phyloP scores from a whole-genome alignment of 768 basidiomycete genomes.

The Hericium rajendrae region DNA sequence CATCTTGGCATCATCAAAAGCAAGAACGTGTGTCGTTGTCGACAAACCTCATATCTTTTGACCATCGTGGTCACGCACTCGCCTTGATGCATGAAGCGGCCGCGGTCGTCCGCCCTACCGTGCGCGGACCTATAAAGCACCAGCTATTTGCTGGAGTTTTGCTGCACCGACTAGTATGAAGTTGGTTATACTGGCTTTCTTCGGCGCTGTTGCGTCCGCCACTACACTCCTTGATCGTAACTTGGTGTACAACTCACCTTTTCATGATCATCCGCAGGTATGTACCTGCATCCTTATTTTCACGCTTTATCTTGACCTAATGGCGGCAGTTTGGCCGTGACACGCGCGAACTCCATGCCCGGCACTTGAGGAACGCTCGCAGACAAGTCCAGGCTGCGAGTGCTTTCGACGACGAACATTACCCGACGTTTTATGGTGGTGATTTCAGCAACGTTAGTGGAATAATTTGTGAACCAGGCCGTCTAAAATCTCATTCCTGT shows the following conservation, averaged over 20 bases:
- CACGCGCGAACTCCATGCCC: slow-evolving; percentile 27
- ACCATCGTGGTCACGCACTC: too few species aligned
- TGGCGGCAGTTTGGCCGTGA: slow-evolving; percentile 29
- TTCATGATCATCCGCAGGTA: slow-evolving; percentile 16
- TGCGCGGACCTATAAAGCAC: too few species aligned
- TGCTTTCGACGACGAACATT: slow-evolving; percentile 38
- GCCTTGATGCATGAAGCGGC: too few species aligned
- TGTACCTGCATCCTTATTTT: not conserved
- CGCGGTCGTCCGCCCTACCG: too few species aligned
- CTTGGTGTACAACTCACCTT: slow-evolving; percentile 32
- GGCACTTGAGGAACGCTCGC: slow-evolving; percentile 25
- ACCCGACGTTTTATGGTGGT: slow-evolving; percentile 38
- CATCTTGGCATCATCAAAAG: not conserved
- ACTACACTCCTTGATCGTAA: slow-evolving; percentile 26
- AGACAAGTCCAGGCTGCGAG: slow-evolving; percentile 28
- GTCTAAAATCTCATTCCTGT: not conserved
- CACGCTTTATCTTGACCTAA: not conserved
- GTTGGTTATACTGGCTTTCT: not conserved
- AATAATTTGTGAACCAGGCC: not conserved
- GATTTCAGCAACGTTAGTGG: slow-evolving; percentile 37
- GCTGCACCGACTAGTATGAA: not conserved
- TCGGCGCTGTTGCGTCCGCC: not conserved
- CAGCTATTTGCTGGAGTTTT: too few species aligned
- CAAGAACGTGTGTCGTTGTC: not conserved
- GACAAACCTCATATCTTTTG: too few species aligned